phyloP scores from a whole-genome alignment of 2,329 filamentous ascomycete species.

The Penicillium aurantiogriseum region DNA sequence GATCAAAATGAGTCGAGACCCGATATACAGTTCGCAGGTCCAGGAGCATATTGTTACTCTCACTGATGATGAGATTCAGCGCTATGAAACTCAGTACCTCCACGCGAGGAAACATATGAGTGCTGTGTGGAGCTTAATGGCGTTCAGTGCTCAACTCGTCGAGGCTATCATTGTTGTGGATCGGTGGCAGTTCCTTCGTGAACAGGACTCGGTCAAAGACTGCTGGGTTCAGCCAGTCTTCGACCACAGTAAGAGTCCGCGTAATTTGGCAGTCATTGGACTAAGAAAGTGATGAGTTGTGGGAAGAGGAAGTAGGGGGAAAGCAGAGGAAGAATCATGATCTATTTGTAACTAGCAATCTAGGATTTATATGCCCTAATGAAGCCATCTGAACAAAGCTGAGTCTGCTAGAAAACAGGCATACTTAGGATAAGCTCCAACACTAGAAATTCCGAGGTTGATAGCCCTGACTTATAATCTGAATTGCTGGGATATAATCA shows the following conservation, averaged over 20 bases:
- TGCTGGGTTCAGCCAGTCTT: constrained; percentile 95
- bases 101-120: constrained; percentile 76
- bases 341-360: no score
- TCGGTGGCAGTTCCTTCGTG: constrained; percentile 79
- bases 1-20: constrained; percentile 66
- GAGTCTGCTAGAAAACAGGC: no score
- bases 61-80: constrained; percentile 70
- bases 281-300: constrained; percentile 62
- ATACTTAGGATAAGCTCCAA: no score
- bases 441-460: no score
- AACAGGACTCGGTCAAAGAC: constrained; percentile 70
- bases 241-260: constrained; percentile 78
- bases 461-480: no score
- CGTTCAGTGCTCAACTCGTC: constrained; percentile 86
- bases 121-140: constrained; percentile 92
- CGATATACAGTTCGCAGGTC: constrained; percentile 61
- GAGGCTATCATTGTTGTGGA: constrained; percentile 90
- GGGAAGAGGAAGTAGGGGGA: no score
- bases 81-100: constrained; percentile 65
- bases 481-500: no score
- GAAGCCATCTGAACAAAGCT: no score
- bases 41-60: constrained; percentile 64
- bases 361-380: no score
- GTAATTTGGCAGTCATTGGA: constrained; percentile 90
- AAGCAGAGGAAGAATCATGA: no score